Evolutionary conservation across 306 rosid genomes (phyloP).

Genomic region (Purshia tridentata): DNA sequence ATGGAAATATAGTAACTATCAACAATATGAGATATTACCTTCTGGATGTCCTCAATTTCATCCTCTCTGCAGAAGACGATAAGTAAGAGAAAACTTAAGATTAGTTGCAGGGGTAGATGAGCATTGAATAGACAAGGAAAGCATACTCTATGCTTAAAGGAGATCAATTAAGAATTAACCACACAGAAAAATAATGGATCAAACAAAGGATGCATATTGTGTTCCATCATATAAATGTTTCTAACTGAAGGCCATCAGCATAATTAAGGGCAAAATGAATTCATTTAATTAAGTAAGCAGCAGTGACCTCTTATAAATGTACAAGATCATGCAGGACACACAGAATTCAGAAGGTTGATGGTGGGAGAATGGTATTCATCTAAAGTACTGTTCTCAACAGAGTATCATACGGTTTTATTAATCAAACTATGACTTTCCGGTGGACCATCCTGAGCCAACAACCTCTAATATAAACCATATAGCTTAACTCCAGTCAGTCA

Average conservation of each 20-base stretch:
- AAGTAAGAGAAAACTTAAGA: constrained; percentile 29
- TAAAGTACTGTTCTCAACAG: not conserved
- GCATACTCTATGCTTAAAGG: not conserved
- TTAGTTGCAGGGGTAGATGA: constrained; percentile 23
- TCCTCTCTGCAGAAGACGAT: constrained; percentile 71
- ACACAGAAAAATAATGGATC: constrained; percentile 3
- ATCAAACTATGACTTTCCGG: not conserved
- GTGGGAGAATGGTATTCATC: constrained; percentile 5
- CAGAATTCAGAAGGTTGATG: not conserved
- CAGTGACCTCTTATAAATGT: not conserved
- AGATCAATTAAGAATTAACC: not conserved
- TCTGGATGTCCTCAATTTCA: constrained; percentile 96
- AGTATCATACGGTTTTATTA: not conserved
- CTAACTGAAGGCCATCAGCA: constrained; percentile 5
- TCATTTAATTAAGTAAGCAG: constrained; percentile 10
- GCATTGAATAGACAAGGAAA: constrained; percentile 23
- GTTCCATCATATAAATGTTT: not conserved
- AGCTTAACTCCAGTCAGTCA: not conserved
- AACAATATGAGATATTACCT: constrained; percentile 55
- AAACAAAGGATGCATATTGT: not conserved
- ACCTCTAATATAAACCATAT: not conserved
- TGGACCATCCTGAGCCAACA: not conserved
- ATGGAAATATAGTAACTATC: constrained; percentile 21
- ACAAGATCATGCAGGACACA: constrained; percentile 4
- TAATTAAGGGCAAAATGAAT: not conserved